These are phyloP conservation scores for Serendipita sp. DNA, from an alignment of 1,284 basidiomycete genomes.

Conservation along the genomic window DNA sequence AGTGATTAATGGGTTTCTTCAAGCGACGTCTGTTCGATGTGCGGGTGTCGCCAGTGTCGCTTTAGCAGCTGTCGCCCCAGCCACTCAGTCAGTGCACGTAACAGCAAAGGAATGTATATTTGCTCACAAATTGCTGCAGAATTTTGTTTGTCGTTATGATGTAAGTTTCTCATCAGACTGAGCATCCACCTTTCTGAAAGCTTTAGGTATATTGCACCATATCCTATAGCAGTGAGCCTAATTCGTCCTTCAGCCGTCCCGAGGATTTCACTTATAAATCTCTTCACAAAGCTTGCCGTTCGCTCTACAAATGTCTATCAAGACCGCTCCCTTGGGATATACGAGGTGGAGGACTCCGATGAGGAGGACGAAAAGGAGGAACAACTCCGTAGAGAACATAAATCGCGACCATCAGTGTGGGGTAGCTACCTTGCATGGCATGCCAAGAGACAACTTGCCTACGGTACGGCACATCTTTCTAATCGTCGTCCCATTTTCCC, in stretches of 20 bases:
- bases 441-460: slow-evolving; percentile 50
- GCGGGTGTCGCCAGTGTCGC: slow-evolving; percentile 64
- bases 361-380: slow-evolving; percentile 29
- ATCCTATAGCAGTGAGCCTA: slow-evolving; percentile 28
- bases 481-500: background rate
- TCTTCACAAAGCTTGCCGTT: slow-evolving; percentile 31
- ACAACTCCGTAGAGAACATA: slow-evolving; percentile 19
- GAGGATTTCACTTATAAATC: background rate
- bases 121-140: slow-evolving; percentile 23
- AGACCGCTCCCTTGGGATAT: slow-evolving; percentile 54
- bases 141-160: slow-evolving; percentile 67
- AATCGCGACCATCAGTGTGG: slow-evolving; percentile 17
- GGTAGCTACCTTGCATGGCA: slow-evolving; percentile 47
- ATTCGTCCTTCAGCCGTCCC: background rate
- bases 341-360: slow-evolving; percentile 30
- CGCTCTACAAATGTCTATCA: slow-evolving; percentile 73
- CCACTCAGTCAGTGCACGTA: slow-evolving; percentile 36
- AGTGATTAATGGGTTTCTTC: slow-evolving; percentile 41
- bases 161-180: slow-evolving; percentile 17
- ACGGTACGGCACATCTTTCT: slow-evolving; percentile 23
- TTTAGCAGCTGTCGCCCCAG: slow-evolving; percentile 46
- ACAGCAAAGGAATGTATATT: background rate
- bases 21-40: slow-evolving; percentile 58
- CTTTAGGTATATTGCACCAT: slow-evolving; percentile 34
- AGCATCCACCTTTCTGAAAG: background rate